phyloP scores from a whole-genome alignment of 306 rosid genomes.

The Glycine soja region DNA sequence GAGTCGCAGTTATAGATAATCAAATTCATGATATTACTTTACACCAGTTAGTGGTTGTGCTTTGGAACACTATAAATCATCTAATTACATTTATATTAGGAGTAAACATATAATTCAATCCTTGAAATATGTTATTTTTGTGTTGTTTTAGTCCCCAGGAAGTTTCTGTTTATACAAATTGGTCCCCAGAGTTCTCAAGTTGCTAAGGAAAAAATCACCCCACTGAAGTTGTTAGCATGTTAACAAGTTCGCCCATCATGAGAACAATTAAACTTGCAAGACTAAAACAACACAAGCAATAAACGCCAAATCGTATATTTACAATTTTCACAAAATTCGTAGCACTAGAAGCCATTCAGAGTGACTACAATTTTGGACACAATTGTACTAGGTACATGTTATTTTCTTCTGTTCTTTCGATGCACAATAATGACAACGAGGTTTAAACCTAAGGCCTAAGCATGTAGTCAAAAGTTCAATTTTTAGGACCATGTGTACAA shows the following conservation, averaged over 20 bases:
- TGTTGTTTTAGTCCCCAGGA: neutral
- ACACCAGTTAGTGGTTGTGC: neutral
- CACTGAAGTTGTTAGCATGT: neutral
- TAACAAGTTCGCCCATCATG: neutral
- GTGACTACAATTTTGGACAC: conserved; percentile 9
- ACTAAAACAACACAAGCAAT: neutral
- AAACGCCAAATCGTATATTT: neutral
- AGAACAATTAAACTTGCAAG: neutral
- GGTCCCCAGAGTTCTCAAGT: neutral
- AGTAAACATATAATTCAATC: neutral
- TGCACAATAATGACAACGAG: neutral
- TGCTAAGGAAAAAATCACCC: neutral
- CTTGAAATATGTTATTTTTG: neutral
- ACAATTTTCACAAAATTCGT: neutral
- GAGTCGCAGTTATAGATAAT: conserved; percentile 35
- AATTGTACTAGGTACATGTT: neutral
- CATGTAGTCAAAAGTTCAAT: neutral
- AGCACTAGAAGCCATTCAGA: conserved; percentile 7
- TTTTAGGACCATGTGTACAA: neutral
- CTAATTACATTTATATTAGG: neutral
- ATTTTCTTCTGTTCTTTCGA: neutral
- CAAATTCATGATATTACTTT: conserved; percentile 28
- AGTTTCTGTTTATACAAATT: neutral
- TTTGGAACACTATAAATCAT: neutral
- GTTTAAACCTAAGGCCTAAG: neutral